Conservation (phyloP, 345 rosid species). For the Citrus hindsii region DNA sequence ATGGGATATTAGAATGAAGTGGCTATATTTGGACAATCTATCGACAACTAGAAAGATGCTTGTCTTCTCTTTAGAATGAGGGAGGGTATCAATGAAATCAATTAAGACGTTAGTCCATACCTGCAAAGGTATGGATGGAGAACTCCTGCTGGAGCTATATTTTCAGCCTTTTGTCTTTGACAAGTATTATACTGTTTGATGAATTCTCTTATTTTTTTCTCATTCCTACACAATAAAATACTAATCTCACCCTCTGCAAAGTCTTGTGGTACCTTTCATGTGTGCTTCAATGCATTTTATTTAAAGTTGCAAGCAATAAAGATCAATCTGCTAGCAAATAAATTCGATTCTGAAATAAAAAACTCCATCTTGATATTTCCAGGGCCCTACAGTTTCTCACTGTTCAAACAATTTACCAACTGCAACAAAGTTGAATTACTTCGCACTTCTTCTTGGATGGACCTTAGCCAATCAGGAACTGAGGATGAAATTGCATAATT, state of each 20-base stretch:
- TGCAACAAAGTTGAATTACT: background rate
- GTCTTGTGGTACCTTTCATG: conserved; percentile 1
- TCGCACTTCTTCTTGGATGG: no score
- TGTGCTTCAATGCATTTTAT: background rate
- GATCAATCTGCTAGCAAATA: background rate
- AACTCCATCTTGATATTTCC: background rate
- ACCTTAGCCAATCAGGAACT: no score
- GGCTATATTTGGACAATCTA: background rate
- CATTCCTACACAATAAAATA: background rate
- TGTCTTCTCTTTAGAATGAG: background rate
- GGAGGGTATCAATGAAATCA: no score
- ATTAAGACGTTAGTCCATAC: no score
- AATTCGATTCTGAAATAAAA: background rate
- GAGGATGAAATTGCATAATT: no score
- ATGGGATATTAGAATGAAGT: background rate
- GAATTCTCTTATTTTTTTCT: background rate
- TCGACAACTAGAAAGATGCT: background rate
- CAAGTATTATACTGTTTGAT: background rate
- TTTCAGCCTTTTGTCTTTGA: background rate
- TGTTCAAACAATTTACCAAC: background rate
- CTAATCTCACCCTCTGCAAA: background rate
- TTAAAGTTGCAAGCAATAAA: background rate
- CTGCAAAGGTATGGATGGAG: background rate
- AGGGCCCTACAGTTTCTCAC: background rate
- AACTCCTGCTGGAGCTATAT: background rate